Evolutionary conservation across 345 rosid genomes (phyloP).

Genomic region (Aethionema arabicum): DNA sequence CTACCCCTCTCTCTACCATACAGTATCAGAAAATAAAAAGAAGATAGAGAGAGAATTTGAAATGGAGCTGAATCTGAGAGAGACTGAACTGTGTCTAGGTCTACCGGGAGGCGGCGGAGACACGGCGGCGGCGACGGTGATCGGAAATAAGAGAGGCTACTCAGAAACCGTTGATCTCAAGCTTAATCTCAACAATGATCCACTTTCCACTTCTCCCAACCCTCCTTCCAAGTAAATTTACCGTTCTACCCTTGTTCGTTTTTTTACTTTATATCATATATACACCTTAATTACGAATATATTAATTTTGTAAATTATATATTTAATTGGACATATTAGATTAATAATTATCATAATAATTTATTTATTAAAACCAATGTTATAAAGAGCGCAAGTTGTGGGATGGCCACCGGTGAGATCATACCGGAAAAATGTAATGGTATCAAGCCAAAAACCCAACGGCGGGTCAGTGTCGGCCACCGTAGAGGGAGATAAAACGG

Average conservation of each 20-base stretch:
- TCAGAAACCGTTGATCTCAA: conserved; percentile 72
- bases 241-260: neutral
- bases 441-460: conserved; percentile 45
- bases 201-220: conserved; percentile 45
- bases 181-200: conserved; percentile 56
- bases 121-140: conserved; percentile 30
- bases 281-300: too few species aligned
- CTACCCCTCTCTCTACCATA: neutral
- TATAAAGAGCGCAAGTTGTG: conserved; percentile 73
- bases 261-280: too few species aligned
- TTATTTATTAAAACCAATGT: too few species aligned
- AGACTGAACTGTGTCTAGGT: conserved; percentile 80
- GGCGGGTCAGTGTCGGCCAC: conserved; percentile 6
- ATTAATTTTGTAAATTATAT: too few species aligned
- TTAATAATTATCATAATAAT: too few species aligned
- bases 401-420: conserved; percentile 98
- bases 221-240: conserved; percentile 67
- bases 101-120: conserved; percentile 50
- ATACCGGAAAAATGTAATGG: conserved; percentile 71
- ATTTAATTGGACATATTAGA: too few species aligned
- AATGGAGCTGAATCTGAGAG: conserved; percentile 45
- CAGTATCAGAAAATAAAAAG: neutral
- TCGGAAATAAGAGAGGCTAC: conserved; percentile 62
- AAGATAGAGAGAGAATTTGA: neutral
- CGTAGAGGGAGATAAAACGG: conserved; percentile 29